phyloP scores from a whole-genome alignment of 2,329 filamentous ascomycete species.

The Penicillium verrucosum region DNA sequence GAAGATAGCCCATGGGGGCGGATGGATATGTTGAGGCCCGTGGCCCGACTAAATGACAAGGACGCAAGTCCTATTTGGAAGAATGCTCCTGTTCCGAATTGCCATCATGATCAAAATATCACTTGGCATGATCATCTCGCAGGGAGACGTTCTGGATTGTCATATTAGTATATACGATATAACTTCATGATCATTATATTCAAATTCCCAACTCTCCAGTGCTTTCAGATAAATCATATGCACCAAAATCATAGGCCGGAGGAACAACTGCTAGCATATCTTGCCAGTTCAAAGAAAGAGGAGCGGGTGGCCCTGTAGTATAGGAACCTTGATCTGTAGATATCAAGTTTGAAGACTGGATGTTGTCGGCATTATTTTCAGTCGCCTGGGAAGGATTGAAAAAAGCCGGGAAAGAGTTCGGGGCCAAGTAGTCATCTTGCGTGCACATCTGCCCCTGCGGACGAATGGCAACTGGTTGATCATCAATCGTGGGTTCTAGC shows the following conservation, averaged over 20 bases:
- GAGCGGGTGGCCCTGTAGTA: not conserved
- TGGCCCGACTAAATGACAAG: constrained; percentile 10
- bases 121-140: constrained; percentile 3
- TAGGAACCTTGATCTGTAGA: not conserved
- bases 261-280: not conserved
- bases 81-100: constrained; percentile 14
- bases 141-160: not conserved
- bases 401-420: not conserved
- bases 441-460: not conserved
- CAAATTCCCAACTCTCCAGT: not conserved
- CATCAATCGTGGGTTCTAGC: not conserved
- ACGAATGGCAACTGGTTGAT: not conserved
- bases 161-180: not conserved
- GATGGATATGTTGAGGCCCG: constrained; percentile 13
- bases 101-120: constrained; percentile 10
- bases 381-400: not conserved
- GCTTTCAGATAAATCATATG: not conserved
- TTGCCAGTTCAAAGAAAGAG: constrained; percentile 1
- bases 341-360: not conserved
- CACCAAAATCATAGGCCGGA: not conserved
- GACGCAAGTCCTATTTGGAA: constrained; percentile 16
- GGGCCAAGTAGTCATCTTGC: not conserved
- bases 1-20: constrained; percentile 11
- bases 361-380: not conserved
- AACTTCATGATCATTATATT: not conserved